Base-by-base conservation (phyloP, 257 asterid genomes). In the Rubia yunnanensis region DNA sequence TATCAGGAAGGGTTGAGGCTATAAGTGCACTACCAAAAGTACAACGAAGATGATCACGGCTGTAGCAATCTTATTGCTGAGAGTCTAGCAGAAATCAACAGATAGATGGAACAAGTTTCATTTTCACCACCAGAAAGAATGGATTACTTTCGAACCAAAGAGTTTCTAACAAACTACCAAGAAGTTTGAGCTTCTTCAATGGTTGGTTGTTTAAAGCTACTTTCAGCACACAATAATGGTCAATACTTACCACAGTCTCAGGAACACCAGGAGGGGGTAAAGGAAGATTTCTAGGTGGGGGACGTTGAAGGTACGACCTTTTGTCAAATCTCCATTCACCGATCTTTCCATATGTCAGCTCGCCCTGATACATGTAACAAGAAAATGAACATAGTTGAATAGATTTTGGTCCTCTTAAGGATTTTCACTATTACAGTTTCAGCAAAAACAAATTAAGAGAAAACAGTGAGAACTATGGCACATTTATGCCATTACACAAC, bases 321-420 rank as follows among this genome's bases (percentile, higher is more conserved):
- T 94, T 94, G 80, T 94, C 99, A 60, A 94, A 94, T 81, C 98
- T 84, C 99, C 99, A 94, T 76, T 94, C 95, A 54, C 99, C 99
- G 46, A 83, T 82, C 81, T 80, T 82, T 59, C 98, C 99, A 64
- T 88, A 86, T 55, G 94, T 90, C 77, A 88, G 70, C 74, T 86
- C 82, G 56, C 99, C 99, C 99, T 92, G 88, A 76, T 55, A 39
- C 48, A 34, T 68, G 60, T 63, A 55, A 24, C 5, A 38, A 11
- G 18, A 48, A 1, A 64, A 18, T 57, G 5, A 49, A 13, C 8
- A 30, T 5, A 20, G 5, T 63, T 7, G 28, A 60, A 68, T 13
- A 13, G 31, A 39, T 26, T 24, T 7, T 36, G 6, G 41, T 26
- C 34, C 53, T 38, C 53, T n/a, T 57, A 17, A 28, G 24, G 49